Evolutionary conservation across 805 yeast genomes (phyloP).

Genomic region (Candida maris): DNA sequence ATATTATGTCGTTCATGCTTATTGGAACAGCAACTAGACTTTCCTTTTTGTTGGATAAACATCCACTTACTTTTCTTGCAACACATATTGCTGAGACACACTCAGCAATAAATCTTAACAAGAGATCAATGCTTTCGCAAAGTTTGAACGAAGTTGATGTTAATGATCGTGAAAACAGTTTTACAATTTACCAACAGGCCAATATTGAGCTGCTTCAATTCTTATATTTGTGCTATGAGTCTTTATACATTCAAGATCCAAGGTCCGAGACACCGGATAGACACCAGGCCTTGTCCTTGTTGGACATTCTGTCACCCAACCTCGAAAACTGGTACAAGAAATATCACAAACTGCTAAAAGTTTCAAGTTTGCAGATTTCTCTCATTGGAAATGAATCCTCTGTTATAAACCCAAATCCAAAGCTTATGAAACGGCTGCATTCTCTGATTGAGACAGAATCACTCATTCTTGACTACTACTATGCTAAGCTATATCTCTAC

Average conservation of each 20-base stretch:
- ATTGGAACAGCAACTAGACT: constrained; percentile 82
- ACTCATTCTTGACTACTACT: constrained; percentile 76
- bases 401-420: constrained; percentile 25
- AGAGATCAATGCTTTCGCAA: constrained; percentile 73
- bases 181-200: constrained; percentile 66
- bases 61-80: constrained; percentile 73
- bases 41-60: constrained; percentile 76
- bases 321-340: constrained; percentile 74
- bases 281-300: constrained; percentile 64
- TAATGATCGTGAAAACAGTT: constrained; percentile 37
- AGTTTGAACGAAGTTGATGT: constrained; percentile 65
- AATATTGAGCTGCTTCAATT: constrained; percentile 76
- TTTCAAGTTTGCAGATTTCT: constrained; percentile 38
- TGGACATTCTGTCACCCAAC: constrained; percentile 71
- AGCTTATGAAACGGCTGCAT: constrained; percentile 36
- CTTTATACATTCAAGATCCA: constrained; percentile 67
- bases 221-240: constrained; percentile 77
- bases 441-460: constrained; percentile 60
- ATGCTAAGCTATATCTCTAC: constrained; percentile 78
- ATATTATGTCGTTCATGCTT: constrained; percentile 91
- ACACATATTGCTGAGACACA: constrained; percentile 82
- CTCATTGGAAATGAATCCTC: not conserved
- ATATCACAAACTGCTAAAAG: constrained; percentile 52
- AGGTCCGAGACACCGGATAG: constrained; percentile 49
- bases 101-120: constrained; percentile 75